Evolutionary conservation across 495 filamentous ascomycete species (phyloP).

Genomic region (Trichoderma erinaceum): DNA sequence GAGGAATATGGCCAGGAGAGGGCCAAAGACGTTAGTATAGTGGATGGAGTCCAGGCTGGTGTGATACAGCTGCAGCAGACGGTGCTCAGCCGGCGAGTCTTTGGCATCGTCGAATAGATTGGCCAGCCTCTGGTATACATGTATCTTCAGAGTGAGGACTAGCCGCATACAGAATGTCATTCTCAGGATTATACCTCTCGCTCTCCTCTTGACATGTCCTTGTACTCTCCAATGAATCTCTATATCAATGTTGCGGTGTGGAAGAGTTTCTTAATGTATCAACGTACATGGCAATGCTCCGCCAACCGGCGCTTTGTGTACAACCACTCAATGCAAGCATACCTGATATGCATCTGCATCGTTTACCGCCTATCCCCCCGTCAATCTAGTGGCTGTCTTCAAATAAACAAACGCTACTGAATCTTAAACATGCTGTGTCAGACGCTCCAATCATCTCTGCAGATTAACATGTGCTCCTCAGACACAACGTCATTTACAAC

Average conservation of each 20-base stretch:
- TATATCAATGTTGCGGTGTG: neutral
- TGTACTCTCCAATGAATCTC: neutral
- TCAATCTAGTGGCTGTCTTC: neutral
- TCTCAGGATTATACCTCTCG: neutral
- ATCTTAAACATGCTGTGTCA: constrained; percentile 1
- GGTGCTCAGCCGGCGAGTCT: constrained; percentile 37
- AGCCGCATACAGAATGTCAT: neutral
- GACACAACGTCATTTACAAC: constrained; percentile 6
- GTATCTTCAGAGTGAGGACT: too few species aligned
- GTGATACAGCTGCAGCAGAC: constrained; percentile 59
- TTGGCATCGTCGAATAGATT: constrained; percentile 15
- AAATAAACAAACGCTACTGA: neutral
- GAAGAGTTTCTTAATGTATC: neutral
- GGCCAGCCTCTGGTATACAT: neutral
- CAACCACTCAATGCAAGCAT: neutral
- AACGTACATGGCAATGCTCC: neutral
- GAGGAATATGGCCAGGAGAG: constrained; percentile 55
- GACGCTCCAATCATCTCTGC: neutral
- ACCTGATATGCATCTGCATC: neutral
- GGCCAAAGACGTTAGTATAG: constrained; percentile 58
- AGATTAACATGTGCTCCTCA: neutral
- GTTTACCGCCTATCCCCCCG: neutral
- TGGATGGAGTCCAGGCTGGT: constrained; percentile 81
- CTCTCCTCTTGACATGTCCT: neutral
- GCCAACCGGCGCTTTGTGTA: neutral